Evolutionary conservation across 495 filamentous ascomycete genomes (phyloP).

Genomic region (Peziza echinospora): DNA sequence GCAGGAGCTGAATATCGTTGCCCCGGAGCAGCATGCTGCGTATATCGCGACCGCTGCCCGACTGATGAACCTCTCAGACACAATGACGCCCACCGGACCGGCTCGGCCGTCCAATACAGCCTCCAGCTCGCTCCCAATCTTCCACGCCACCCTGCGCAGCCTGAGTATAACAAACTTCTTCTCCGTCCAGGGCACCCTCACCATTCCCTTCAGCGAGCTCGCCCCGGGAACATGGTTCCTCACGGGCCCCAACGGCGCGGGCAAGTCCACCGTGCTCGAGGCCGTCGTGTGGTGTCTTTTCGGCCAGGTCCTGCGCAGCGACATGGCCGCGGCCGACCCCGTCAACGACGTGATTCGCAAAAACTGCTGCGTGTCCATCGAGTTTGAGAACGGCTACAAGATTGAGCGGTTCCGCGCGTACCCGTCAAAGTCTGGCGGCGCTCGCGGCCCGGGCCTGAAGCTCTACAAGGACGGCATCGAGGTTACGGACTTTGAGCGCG

Average conservation of each 20-base stretch:
- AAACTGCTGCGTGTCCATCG: slow-evolving; percentile 15
- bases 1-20: neutral
- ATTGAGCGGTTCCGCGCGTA: slow-evolving; percentile 18
- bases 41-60: slow-evolving; percentile 1
- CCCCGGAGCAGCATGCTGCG: neutral
- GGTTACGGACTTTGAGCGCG: slow-evolving; percentile 16
- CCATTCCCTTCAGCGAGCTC: slow-evolving; percentile 16
- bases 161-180: slow-evolving; percentile 21
- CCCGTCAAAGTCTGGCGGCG: neutral
- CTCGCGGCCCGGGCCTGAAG: slow-evolving; percentile 13
- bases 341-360: slow-evolving; percentile 19
- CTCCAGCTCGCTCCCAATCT: slow-evolving; percentile 6
- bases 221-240: slow-evolving; percentile 17
- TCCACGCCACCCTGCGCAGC: slow-evolving; percentile 15
- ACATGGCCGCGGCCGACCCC: slow-evolving; percentile 12
- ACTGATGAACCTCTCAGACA: neutral
- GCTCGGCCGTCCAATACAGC: neutral
- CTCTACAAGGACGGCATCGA: slow-evolving; percentile 14
- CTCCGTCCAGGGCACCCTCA: slow-evolving; percentile 17
- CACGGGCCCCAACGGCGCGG: slow-evolving; percentile 15
- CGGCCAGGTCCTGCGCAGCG: slow-evolving; percentile 15
- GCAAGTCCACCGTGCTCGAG: slow-evolving; percentile 20
- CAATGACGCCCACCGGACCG: neutral
- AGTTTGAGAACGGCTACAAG: slow-evolving; percentile 19
- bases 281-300: slow-evolving; percentile 23